A percentile compares a stretch with the other conserved stretches of the same genome.
Conservation (phyloP, 1,284 basidiomycete genomes). For the Bondarzewia mesenterica region DNA sequence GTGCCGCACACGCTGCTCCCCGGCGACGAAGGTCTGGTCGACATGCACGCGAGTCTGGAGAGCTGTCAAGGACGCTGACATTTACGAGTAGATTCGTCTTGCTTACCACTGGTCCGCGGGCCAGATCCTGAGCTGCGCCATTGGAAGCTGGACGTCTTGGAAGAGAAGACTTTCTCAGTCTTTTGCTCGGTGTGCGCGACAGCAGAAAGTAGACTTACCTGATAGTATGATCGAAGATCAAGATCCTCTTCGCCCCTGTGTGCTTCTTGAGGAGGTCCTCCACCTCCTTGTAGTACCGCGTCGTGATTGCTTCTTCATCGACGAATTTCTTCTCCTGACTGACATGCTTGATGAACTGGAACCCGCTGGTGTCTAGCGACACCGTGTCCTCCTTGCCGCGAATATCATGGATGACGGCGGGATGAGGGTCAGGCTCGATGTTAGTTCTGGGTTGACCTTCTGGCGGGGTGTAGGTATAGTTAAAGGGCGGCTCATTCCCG, state of each 20-base stretch:
- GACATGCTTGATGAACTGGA: slow-evolving; percentile 28
- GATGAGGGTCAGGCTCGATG: slow-evolving; percentile 14
- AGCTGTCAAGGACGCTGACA: slow-evolving; percentile 16
- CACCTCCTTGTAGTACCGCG: slow-evolving; percentile 33
- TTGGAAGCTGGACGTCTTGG: background rate
- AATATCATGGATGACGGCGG: slow-evolving; percentile 20
- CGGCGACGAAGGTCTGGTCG: slow-evolving; percentile 47
- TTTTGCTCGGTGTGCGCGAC: background rate
- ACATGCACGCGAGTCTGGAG: slow-evolving; percentile 36
- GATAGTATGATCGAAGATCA: slow-evolving; percentile 40
- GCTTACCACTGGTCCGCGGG: background rate
- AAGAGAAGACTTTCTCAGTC: background rate
- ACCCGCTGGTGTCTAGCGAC: slow-evolving; percentile 33
- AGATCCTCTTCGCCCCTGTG: slow-evolving; percentile 31
- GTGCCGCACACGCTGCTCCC: slow-evolving; percentile 41
- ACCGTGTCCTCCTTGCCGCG: slow-evolving; percentile 27
- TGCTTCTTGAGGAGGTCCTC: slow-evolving; percentile 34
- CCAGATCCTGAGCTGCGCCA: slow-evolving; percentile 2
- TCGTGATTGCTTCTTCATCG: slow-evolving; percentile 30
- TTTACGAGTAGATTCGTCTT: slow-evolving; percentile 10
- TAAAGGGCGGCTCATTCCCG: slow-evolving; percentile 18
- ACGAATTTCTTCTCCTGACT: slow-evolving; percentile 33
- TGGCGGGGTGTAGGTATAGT: slow-evolving; percentile 20
- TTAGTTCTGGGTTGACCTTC: slow-evolving; percentile 18
- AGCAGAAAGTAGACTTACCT: slow-evolving; percentile 19